A percentile compares a stretch with the other conserved stretches of the same genome.
Evolutionary conservation across 148 eudicot genomes (phyloP).

Genomic region (Limonium bicolor): DNA sequence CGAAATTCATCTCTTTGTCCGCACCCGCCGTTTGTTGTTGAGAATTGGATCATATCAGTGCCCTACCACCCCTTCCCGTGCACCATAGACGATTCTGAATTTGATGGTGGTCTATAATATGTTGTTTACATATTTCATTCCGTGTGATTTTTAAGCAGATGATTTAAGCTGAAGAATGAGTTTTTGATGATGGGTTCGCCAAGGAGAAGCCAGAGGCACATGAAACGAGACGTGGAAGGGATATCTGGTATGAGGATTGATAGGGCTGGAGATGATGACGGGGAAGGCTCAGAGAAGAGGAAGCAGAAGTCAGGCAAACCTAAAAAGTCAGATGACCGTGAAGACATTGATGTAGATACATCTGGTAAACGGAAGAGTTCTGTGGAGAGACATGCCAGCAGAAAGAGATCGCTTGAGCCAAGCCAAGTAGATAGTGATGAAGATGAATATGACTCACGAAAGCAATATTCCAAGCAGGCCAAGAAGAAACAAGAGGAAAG

Average conservation of each 20-base stretch:
- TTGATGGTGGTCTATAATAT: too few species aligned
- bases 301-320: constrained; percentile 45
- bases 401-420: constrained; percentile 38
- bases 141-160: too few species aligned
- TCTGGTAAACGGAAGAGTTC: constrained; percentile 39
- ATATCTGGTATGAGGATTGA: constrained; percentile 27
- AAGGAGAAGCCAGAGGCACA: constrained; percentile 17
- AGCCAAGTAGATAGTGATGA: constrained; percentile 49
- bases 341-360: constrained; percentile 43
- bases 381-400: constrained; percentile 45
- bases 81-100: too few species aligned
- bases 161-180: too few species aligned
- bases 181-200: constrained; percentile 35
- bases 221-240: constrained; percentile 25
- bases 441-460: constrained; percentile 37
- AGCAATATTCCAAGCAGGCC: constrained; percentile 35
- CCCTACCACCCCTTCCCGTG: too few species aligned
- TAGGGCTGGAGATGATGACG: constrained; percentile 26
- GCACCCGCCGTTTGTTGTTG: too few species aligned
- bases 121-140: too few species aligned
- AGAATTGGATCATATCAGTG: too few species aligned
- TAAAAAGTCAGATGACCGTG: constrained; percentile 34
- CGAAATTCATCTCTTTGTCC: too few species aligned
- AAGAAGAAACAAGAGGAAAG: constrained; percentile 56
- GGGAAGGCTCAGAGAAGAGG: constrained; percentile 48